phyloP scores from a whole-genome alignment of 1,139 yeast genomes.

The Protomyces lactucae-debilis region DNA sequence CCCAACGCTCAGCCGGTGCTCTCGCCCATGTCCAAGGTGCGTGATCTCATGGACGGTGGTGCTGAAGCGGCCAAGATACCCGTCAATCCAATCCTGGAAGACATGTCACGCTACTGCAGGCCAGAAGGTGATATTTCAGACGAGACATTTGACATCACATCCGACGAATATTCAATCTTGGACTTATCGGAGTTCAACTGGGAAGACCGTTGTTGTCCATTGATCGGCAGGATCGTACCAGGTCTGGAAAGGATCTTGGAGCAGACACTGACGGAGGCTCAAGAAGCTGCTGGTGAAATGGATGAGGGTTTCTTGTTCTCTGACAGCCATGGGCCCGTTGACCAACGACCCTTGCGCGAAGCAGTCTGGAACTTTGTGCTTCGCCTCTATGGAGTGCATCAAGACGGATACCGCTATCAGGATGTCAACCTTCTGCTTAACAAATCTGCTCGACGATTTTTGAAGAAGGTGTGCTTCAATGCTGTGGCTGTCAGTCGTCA shows the following conservation, averaged over 20 bases:
- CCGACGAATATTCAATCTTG: conserved; percentile 8
- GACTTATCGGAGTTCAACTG: conserved; percentile 26
- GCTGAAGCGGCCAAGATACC: conserved; percentile 5
- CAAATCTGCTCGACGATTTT: conserved; percentile 10
- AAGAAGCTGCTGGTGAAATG: conserved; percentile 22
- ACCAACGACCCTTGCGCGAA: conserved; percentile 25
- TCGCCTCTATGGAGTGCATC: conserved; percentile 27
- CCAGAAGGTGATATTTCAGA: background rate
- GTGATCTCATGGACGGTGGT: background rate
- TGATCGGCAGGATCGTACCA: conserved; percentile 25
- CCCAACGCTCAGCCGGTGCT: background rate
- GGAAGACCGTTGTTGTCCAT: conserved; percentile 25
- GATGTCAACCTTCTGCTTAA: conserved; percentile 17
- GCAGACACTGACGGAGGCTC: conserved; percentile 14
- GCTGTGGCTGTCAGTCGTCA: conserved; percentile 12
- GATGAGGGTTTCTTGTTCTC: conserved; percentile 25
- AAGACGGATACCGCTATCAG: conserved; percentile 29
- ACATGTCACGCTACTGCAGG: conserved; percentile 22
- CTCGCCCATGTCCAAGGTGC: background rate
- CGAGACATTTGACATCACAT: conserved; percentile 6
- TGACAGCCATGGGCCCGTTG: conserved; percentile 4
- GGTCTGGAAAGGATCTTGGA: conserved; percentile 18
- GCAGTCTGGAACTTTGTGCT: conserved; percentile 29
- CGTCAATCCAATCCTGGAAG: conserved; percentile 24
- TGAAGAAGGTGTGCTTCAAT: conserved; percentile 12